Base-by-base conservation (phyloP, 805 yeast genomes). In the Barnettozyma sucrosica region DNA sequence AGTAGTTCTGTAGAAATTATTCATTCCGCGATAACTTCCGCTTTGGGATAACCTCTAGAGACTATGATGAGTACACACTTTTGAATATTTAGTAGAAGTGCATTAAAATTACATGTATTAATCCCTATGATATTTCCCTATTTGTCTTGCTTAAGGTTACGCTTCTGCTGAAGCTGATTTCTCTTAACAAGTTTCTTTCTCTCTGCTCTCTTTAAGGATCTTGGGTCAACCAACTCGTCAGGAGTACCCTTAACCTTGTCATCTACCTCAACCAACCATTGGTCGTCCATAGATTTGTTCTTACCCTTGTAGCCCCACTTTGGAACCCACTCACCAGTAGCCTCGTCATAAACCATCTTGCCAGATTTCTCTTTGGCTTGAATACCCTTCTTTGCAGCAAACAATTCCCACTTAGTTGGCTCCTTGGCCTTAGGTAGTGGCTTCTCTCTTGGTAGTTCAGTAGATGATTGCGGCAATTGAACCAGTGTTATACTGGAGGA, bases 261-360 rank as follows among this genome's bases (percentile, higher is more conserved):
- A 50, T 88, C 87, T 51, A 92, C 86, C 69, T 93, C 99, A 49
- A 92, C 97, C 62, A 89, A 75, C 99, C 99, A 93, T 68, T 93
- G 97, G 61, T 76, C 70, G 60, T 92, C 98, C 56, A 82, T 62
- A 47, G 81, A 79, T 70, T 93, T 92, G 69, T 93, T 93, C 68
- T 81, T 80, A 62, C 98, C 98, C 55, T 85, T 83, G 72, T 85
- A 92, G 51, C 99, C 99, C 99, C 99, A 93, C 68, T 89, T 92
- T 59, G 95, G 92, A 51, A 85, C 96, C 99, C 99, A 93, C 68
- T 89, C 90, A 44, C 92, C 90, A 26, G 79, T 70, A 28, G 78
- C 93, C 66, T 93, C 98, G 66, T 93, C 96, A 59, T 71, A 93
- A 1, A 87, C 89, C 78, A 83, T 73, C 70, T 88, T 93, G 41